Conservation (phyloP, 768 basidiomycete genomes). For the Pulveroboletus frians region DNA sequence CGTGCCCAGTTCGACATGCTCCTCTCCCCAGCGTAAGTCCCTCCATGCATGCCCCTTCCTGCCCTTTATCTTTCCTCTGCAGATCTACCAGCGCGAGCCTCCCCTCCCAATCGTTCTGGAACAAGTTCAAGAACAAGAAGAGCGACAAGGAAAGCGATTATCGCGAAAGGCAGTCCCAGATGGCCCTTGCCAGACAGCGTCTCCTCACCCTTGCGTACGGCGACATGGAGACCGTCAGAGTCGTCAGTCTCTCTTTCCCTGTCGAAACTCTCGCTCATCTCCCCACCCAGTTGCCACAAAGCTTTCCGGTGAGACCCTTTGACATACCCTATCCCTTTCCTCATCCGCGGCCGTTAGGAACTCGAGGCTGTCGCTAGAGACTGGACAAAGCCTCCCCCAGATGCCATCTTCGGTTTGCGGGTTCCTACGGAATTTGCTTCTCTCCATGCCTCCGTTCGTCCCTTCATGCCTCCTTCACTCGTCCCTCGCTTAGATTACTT, state of each 20-base stretch:
- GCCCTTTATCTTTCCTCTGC: constrained; percentile 34
- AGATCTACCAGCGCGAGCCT: constrained; percentile 67
- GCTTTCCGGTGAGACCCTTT: constrained; percentile 47
- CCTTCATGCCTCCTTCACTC: constrained; percentile 4
- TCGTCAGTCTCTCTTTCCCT: constrained; percentile 35
- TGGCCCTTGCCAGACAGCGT: constrained; percentile 69
- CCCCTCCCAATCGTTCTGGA: constrained; percentile 46
- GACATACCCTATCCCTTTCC: neutral
- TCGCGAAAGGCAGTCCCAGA: constrained; percentile 48
- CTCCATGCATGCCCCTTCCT: constrained; percentile 18
- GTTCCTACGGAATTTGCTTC: constrained; percentile 87
- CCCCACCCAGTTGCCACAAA: constrained; percentile 55
- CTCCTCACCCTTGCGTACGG: constrained; percentile 77
- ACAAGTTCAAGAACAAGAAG: constrained; percentile 65
- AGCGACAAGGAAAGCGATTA: constrained; percentile 58
- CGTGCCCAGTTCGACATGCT: constrained; percentile 49
- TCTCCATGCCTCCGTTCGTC: constrained; percentile 72
- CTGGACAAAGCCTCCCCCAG: constrained; percentile 84
- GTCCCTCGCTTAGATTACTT: constrained; percentile 21
- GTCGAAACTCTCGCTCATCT: constrained; percentile 1
- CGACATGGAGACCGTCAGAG: constrained; percentile 82
- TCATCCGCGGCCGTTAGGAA: constrained; percentile 46
- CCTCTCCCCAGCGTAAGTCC: constrained; percentile 70
- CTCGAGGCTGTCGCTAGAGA: constrained; percentile 74
- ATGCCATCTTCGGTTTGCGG: constrained; percentile 67